Evolutionary conservation across 148 eudicot genomes (phyloP).

Genomic region (Heliosperma pusillum): DNA sequence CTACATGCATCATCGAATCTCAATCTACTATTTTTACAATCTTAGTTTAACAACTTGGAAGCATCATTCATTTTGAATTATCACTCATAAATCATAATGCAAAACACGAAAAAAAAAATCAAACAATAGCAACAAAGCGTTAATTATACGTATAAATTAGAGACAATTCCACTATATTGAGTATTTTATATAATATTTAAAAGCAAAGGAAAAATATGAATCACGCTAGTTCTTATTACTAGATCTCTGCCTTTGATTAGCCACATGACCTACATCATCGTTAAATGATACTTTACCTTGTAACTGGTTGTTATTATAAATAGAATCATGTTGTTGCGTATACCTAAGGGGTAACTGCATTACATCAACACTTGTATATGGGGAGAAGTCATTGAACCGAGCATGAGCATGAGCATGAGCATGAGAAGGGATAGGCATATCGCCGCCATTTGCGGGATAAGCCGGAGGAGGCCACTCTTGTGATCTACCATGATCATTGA

Average conservation of each 20-base stretch:
- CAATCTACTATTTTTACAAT: too few species aligned
- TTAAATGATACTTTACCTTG: not conserved
- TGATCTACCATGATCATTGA: not conserved
- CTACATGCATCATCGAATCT: too few species aligned
- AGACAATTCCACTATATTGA: too few species aligned
- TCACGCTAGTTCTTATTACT: too few species aligned
- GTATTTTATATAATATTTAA: too few species aligned
- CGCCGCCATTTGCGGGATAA: not conserved
- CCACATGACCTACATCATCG: not conserved
- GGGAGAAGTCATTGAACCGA: not conserved
- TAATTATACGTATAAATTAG: too few species aligned
- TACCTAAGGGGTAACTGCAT: not conserved
- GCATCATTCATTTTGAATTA: too few species aligned
- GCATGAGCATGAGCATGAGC: not conserved
- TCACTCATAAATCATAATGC: too few species aligned
- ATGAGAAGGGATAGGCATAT: not conserved
- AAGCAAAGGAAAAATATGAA: too few species aligned
- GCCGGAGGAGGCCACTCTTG: not conserved
- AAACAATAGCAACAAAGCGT: too few species aligned
- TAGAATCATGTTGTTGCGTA: not conserved
- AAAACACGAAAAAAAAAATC: too few species aligned
- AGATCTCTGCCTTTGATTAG: not conserved
- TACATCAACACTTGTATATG: not conserved
- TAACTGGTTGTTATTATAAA: not conserved
- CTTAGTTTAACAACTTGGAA: too few species aligned